These are phyloP conservation scores for Pharus latifolius DNA, from an alignment of 176 grass and related monocot species.

Conservation along the genomic window DNA sequence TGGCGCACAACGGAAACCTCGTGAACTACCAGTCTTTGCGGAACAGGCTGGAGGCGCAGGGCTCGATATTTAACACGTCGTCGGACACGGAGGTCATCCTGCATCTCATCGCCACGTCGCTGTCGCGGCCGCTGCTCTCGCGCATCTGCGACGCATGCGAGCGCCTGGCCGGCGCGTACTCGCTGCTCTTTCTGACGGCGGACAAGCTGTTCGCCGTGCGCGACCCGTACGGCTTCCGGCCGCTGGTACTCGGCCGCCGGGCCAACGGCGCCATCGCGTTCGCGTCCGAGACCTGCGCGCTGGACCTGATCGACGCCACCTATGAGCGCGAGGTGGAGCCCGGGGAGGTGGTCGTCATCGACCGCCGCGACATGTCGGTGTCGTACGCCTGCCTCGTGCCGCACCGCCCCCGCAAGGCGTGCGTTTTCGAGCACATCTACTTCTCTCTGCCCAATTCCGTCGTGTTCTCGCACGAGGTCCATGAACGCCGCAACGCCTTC, in stretches of 20 bases:
- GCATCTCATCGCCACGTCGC: slow-evolving; percentile 83
- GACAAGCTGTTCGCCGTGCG: slow-evolving; percentile 80
- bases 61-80: slow-evolving; percentile 87
- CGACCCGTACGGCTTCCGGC: slow-evolving; percentile 79
- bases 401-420: slow-evolving; percentile 56
- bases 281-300: slow-evolving; percentile 85
- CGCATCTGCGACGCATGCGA: slow-evolving; percentile 73
- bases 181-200: slow-evolving; percentile 73
- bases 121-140: slow-evolving; percentile 65
- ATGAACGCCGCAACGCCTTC: slow-evolving; percentile 62
- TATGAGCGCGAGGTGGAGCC: slow-evolving; percentile 79
- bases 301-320: slow-evolving; percentile 77
- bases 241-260: slow-evolving; percentile 74
- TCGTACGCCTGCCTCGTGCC: slow-evolving; percentile 64
- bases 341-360: slow-evolving; percentile 73
- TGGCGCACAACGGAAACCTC: slow-evolving; percentile 89
- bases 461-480: slow-evolving; percentile 65
- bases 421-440: slow-evolving; percentile 97
- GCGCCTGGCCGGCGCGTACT: slow-evolving; percentile 65
- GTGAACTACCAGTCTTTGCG: slow-evolving; percentile 67
- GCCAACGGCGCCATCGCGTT: slow-evolving; percentile 79
- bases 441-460: slow-evolving; percentile 76
- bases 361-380: slow-evolving; percentile 59
- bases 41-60: slow-evolving; percentile 50
- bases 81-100: slow-evolving; percentile 97